Evolutionary conservation across 2,329 filamentous ascomycete species (phyloP).

Genomic region (Periconia digitata): DNA sequence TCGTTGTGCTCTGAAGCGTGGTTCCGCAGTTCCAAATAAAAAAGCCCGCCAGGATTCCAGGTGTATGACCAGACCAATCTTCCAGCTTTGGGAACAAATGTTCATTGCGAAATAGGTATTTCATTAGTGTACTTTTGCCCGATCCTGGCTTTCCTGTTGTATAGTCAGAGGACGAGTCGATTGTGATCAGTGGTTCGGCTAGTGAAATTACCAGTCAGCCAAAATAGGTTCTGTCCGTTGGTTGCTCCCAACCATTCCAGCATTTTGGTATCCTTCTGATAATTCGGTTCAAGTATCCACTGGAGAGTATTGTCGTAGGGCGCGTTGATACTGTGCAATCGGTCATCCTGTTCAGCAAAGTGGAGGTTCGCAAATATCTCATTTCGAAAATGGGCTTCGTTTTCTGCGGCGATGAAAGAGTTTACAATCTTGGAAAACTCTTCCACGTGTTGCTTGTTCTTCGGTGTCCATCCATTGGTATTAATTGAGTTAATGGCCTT

Average conservation of each 20-base stretch:
- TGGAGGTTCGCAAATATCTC: slow-evolving; percentile 23
- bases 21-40: slow-evolving; percentile 49
- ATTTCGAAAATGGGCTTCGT: slow-evolving; percentile 24
- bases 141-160: slow-evolving; percentile 44
- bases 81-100: slow-evolving; percentile 26
- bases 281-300: slow-evolving; percentile 24
- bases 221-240: slow-evolving; percentile 30
- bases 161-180: neutral
- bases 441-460: slow-evolving; percentile 32
- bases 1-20: slow-evolving; percentile 27
- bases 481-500: slow-evolving; percentile 27
- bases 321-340: slow-evolving; percentile 21
- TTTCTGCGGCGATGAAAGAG: slow-evolving; percentile 18
- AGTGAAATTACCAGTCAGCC: slow-evolving; percentile 26
- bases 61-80: slow-evolving; percentile 29
- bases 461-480: slow-evolving; percentile 27
- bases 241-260: slow-evolving; percentile 30
- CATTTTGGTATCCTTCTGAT: slow-evolving; percentile 18
- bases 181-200: neutral
- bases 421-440: slow-evolving; percentile 30
- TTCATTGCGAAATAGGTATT: slow-evolving; percentile 35
- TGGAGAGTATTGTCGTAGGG: slow-evolving; percentile 24
- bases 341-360: slow-evolving; percentile 27
- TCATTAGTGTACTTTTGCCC: slow-evolving; percentile 53
- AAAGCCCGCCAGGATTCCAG: slow-evolving; percentile 42